These are phyloP conservation scores for Oenanthe javanica DNA, from an alignment of 140 eudicot genomes.

Conservation along the genomic window DNA sequence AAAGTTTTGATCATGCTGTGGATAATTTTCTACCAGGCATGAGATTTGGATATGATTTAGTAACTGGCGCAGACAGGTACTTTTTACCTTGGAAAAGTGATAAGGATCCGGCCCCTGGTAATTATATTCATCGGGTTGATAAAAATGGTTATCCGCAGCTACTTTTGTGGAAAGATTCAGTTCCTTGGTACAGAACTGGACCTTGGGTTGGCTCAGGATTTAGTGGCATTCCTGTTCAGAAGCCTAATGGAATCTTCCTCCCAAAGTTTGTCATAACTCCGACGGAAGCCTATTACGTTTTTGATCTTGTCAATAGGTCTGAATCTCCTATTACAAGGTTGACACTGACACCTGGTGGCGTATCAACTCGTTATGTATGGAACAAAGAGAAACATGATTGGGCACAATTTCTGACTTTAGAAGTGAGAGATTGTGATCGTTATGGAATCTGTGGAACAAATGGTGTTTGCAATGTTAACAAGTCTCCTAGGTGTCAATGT, in stretches of 20 bases:
- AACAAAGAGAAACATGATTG: slow-evolving; percentile 14
- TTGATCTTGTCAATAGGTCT: not conserved
- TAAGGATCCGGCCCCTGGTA: not conserved
- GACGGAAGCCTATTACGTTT: slow-evolving; percentile 12
- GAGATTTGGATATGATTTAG: slow-evolving; percentile 7
- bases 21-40: slow-evolving; percentile 12
- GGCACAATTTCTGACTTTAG: slow-evolving; percentile 6
- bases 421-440: slow-evolving; percentile 19
- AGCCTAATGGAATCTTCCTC: slow-evolving; percentile 14
- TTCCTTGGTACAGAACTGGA: slow-evolving; percentile 7
- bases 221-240: slow-evolving; percentile 15
- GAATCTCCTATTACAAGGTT: slow-evolving; percentile 16
- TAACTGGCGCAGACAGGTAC: not conserved
- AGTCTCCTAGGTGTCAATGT: slow-evolving; percentile 28
- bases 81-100: not conserved
- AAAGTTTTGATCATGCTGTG: slow-evolving; percentile 4
- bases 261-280: slow-evolving; percentile 6
- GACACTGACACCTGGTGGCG: slow-evolving; percentile 13
- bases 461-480: slow-evolving; percentile 22
- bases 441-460: slow-evolving; percentile 30
- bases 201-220: slow-evolving; percentile 9
- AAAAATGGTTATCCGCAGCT: slow-evolving; percentile 6
- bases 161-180: slow-evolving; percentile 11
- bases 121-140: not conserved
- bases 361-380: slow-evolving; percentile 15